Base-by-base conservation (phyloP, 2,329 filamentous ascomycete species). In the Salinomyces thailandicus region DNA sequence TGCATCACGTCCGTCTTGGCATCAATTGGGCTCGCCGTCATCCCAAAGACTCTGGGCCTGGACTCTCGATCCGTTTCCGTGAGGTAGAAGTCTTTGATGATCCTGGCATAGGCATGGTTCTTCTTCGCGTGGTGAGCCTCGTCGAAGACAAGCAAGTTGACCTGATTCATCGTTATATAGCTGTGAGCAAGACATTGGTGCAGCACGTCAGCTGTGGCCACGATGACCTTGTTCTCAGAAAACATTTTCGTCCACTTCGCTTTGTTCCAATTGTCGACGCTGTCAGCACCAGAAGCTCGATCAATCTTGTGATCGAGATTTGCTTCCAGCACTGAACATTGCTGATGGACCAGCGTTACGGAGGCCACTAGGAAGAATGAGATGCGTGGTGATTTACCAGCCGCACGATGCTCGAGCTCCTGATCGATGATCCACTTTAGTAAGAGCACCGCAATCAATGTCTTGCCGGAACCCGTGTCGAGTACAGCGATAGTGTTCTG, bases 71-170 rank as follows among this genome's bases (percentile, higher is more conserved):
- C 61, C 1, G 57, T 48, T 18, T 69, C 64, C 2, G 69, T 60
- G 1, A 75, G 45, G 52, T 95, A 96, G 48, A 84, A 86, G 40
- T 93, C 81, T 50, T 83, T 86, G 61, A 98, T 84, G 40, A 98
- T 91, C 18, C 70, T 72, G 40, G 24, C 85, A 54, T 94, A 98
- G 0, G 85, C 73, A 52, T 98, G 91, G 35, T 86, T 82, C 57
- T 89, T 93, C 62, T 98, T 98, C 0, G 89, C 78, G 53, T 96
- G 91, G 52, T 98, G 91, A 5, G 87, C 91, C 60, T 98, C 91
- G 52, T 98, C 91, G 47, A 98, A 94, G 41, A 96, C 78, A 24
- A 98, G 67, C 1, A 98, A 71, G 52, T 89, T 96, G 58, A 96
- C 85, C 48, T 82, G 75, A 13, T 75, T 66, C 64, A 98, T 94